Percentiles rank a stretch among this genome's conserved stretches.
Evolutionary conservation across 768 basidiomycete genomes (phyloP).

Genomic region (Grammothele lineata): DNA sequence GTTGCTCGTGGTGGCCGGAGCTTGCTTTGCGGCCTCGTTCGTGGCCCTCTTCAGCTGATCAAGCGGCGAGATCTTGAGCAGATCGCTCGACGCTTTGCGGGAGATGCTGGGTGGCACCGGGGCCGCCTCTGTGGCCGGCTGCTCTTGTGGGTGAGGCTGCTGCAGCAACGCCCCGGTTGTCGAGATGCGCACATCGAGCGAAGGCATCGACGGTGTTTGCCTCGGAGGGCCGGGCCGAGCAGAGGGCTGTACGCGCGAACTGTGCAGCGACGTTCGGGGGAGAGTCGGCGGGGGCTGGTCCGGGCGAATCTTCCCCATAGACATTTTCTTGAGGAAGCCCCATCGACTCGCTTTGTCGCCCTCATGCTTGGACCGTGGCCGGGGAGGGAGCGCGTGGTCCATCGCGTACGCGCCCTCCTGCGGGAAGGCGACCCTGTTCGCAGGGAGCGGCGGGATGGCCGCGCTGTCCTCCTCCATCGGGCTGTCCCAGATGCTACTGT

Average conservation of each 20-base stretch:
- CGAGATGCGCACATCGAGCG: constrained; percentile 69
- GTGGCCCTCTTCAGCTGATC: constrained; percentile 19
- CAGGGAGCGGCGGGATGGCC: constrained; percentile 12
- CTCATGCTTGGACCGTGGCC: constrained; percentile 24
- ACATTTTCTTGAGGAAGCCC: constrained; percentile 99
- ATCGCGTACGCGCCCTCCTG: constrained; percentile 12
- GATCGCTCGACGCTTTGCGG: constrained; percentile 11
- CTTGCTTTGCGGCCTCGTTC: constrained; percentile 18
- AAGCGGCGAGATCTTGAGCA: constrained; percentile 11
- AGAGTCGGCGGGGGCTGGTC: constrained; percentile 42
- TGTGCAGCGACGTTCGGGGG: constrained; percentile 34
- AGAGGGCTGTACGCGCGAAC: constrained; percentile 17
- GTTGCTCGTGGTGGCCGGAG: constrained; percentile 11
- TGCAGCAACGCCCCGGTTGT: constrained; percentile 58
- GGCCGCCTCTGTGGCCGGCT: constrained; percentile 10
- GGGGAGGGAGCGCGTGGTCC: constrained; percentile 11
- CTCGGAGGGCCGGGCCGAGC: constrained; percentile 12
- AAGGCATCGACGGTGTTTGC: constrained; percentile 32
- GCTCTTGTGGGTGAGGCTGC: constrained; percentile 3
- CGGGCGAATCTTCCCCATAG: constrained; percentile 86
- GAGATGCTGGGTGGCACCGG: constrained; percentile 11
- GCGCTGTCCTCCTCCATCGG: constrained; percentile 27
- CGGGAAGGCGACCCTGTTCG: constrained; percentile 10
- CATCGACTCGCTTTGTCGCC: constrained; percentile 75
- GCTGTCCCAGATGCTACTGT: constrained; percentile 46